Evolutionary conservation across 257 asterid species (phyloP).

Genomic region (Phtheirospermum japonicum): DNA sequence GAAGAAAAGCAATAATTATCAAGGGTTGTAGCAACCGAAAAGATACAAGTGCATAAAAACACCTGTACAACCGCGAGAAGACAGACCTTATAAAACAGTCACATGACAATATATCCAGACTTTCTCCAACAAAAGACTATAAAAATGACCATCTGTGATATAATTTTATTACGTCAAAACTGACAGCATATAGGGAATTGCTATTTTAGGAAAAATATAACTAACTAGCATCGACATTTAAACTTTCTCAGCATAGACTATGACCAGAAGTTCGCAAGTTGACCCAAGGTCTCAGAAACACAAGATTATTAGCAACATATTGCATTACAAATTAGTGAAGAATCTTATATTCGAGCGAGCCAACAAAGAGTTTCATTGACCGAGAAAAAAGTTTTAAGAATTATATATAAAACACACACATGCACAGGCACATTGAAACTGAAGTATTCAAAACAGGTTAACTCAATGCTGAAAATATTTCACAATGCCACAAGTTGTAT

Average conservation of each 20-base stretch:
- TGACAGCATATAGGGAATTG: slow-evolving; percentile 34
- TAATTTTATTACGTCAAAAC: slow-evolving; percentile 47
- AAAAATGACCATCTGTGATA: slow-evolving; percentile 64
- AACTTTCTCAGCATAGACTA: slow-evolving; percentile 18
- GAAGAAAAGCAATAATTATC: slow-evolving; percentile 15
- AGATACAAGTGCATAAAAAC: slow-evolving; percentile 52
- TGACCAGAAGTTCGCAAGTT: slow-evolving; percentile 13
- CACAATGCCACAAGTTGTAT: neutral
- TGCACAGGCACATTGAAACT: too few species aligned
- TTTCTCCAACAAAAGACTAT: slow-evolving; percentile 63
- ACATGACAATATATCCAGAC: slow-evolving; percentile 55
- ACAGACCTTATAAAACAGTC: slow-evolving; percentile 63
- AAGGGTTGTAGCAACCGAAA: slow-evolving; percentile 25
- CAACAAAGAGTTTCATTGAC: neutral
- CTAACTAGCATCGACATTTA: slow-evolving; percentile 19
- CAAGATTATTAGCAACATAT: too few species aligned
- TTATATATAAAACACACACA: neutral
- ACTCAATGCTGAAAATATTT: slow-evolving; percentile 7
- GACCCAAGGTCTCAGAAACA: slow-evolving; percentile 11
- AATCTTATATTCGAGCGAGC: neutral
- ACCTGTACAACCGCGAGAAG: slow-evolving; percentile 53
- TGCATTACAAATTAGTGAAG: slow-evolving; percentile 5
- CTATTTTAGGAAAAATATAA: slow-evolving; percentile 25
- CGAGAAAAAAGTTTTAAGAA: neutral
- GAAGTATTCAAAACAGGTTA: neutral